These are phyloP conservation scores for Venturia asperata DNA, from an alignment of 2,329 filamentous ascomycete species.

Conservation along the genomic window DNA sequence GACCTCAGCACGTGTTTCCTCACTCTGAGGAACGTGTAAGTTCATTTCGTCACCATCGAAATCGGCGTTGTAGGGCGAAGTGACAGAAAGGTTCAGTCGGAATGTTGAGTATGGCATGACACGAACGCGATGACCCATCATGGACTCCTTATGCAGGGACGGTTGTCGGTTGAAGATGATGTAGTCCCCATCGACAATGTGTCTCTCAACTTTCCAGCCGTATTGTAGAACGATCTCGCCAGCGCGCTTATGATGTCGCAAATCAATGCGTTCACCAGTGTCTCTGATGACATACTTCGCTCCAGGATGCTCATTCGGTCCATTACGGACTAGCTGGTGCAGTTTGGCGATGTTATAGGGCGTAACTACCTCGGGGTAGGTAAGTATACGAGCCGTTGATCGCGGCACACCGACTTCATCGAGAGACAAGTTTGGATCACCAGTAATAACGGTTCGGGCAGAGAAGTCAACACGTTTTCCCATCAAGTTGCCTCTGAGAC, in stretches of 20 bases:
- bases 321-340: constrained; percentile 82
- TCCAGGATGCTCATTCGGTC: constrained; percentile 89
- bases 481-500: constrained; percentile 97
- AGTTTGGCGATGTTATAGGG: constrained; percentile 96
- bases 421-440: constrained; percentile 90
- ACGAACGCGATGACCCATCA: constrained; percentile 97
- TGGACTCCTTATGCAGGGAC: constrained; percentile 98
- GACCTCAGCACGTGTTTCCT: constrained; percentile 93
- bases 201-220: constrained; percentile 97
- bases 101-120: constrained; percentile 99
- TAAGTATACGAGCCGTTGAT: constrained; percentile 86
- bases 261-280: constrained; percentile 87
- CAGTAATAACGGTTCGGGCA: constrained; percentile 98
- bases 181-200: constrained; percentile 91
- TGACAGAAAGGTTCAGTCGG: constrained; percentile 93
- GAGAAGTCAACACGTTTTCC: constrained; percentile 99
- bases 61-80: constrained; percentile 98
- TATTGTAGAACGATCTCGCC: constrained; percentile 83
- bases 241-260: constrained; percentile 85
- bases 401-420: constrained; percentile 96
- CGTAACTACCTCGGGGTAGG: constrained; percentile 95
- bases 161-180: constrained; percentile 99
- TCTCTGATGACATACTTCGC: constrained; percentile 94
- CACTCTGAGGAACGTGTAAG: constrained; percentile 94
- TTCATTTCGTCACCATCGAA: constrained; percentile 99